Evolutionary conservation across 192 early-diverging fungal species (phyloP).

Genomic region (Oehlia diaphana): DNA sequence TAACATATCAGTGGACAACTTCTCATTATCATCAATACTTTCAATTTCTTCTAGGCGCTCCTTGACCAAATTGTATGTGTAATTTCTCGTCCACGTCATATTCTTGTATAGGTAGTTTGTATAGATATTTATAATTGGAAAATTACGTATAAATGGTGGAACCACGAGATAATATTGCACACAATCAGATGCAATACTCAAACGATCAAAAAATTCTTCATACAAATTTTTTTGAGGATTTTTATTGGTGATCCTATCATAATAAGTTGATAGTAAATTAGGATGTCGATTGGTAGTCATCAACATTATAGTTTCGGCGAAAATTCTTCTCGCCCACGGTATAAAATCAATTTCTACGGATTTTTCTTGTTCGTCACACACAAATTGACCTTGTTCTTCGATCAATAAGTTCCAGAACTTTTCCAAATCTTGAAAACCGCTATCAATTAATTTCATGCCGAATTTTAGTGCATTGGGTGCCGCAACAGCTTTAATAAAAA

Average conservation of each 20-base stretch:
- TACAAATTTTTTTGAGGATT: not conserved
- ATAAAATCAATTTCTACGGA: constrained; percentile 11
- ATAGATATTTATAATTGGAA: constrained; percentile 7
- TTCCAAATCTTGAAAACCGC: constrained; percentile 9
- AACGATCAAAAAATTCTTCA: constrained; percentile 24
- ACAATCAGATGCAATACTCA: constrained; percentile 16
- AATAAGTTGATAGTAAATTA: constrained; percentile 15
- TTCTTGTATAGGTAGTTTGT: not conserved
- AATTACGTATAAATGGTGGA: constrained; percentile 15
- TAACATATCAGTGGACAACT: not conserved
- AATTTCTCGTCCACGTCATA: constrained; percentile 19
- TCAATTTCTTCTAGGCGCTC: not conserved
- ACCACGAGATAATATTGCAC: constrained; percentile 14
- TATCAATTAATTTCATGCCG: not conserved
- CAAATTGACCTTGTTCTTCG: not conserved
- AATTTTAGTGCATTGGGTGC: not conserved
- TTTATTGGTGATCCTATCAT: not conserved
- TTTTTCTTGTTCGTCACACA: not conserved
- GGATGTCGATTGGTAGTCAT: not conserved
- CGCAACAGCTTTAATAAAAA: not conserved
- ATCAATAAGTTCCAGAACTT: not conserved
- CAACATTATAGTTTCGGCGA: constrained; percentile 8
- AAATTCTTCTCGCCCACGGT: constrained; percentile 13
- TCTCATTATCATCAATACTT: not conserved
- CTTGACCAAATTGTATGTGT: not conserved